Base-by-base conservation (phyloP, 805 yeast species). In the Yarrowia sp. region DNA sequence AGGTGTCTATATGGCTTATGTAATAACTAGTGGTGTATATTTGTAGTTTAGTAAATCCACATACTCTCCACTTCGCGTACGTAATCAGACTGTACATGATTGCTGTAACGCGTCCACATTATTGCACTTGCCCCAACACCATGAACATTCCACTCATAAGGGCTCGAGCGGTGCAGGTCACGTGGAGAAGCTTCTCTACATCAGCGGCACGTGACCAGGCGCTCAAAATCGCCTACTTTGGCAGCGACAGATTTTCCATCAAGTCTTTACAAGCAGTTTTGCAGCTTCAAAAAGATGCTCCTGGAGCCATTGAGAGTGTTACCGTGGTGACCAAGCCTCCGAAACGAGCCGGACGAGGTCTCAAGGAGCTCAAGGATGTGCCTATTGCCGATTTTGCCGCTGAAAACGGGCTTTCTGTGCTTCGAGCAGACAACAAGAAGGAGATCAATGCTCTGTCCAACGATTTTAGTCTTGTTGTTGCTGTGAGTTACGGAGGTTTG, bases 401-500 rank as follows among this genome's bases (percentile, higher is more conserved):
- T 2, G 43, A 46, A 19, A 28, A 65, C 26, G 68, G 62, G 4
- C 40, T 70, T 1, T 32, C 61, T 1, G 66, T 70, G 4, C 59
- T 65, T n/a, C 40, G 69, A 17, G 72, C 72, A 9, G 72, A 70
- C 16, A 61, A 65, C 19, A 41, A 33, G 26, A 17, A 32, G 21
- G 69, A 70, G 30, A 70, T 70, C 48, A 52, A 58, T 22, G 61
- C 30, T 5, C 52, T 77, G 32, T 66, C 68, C 0, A 52, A 66
- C 0, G 65, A 72, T 1, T 87, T 82, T 73, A 83, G 88, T 67
- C 72, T 92, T 68, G 87, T 92, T 0, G 80, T 95, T n/a, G 98
- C 98, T 0, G 98, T 92, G 0, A 91, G 98, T 0, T 95, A 85
- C 73, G 99, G 98, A 0, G 80, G 80, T 59, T 77, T 93, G 49